Conservation (phyloP, 306 rosid genomes). For the Oemleria cerasiformis region DNA sequence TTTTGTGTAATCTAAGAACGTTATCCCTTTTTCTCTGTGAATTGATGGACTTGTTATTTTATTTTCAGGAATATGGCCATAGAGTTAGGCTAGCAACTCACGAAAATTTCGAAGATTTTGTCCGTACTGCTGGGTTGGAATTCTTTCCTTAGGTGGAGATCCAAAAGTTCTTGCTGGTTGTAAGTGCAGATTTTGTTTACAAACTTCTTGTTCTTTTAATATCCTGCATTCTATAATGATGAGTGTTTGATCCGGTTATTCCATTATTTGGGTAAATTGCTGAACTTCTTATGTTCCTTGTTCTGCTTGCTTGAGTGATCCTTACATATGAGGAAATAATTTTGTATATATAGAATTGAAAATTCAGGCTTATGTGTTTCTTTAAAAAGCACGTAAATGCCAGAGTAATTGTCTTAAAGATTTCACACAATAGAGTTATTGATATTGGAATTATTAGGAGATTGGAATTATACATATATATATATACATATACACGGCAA, state of each 20-base stretch:
- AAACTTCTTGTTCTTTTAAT: conserved; percentile 11
- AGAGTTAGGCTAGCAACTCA: conserved; percentile 94
- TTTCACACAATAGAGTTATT: neutral
- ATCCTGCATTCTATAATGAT: conserved; percentile 12
- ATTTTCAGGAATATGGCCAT: conserved; percentile 80
- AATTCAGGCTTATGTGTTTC: neutral
- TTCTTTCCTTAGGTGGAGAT: conserved; percentile 95
- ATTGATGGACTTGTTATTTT: conserved; percentile 28
- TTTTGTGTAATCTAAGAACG: conserved; percentile 4
- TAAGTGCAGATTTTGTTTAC: conserved; percentile 48
- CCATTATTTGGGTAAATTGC: conserved; percentile 4
- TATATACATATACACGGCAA: too few relatives aligned
- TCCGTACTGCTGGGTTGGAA: conserved; percentile 80
- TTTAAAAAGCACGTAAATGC: neutral
- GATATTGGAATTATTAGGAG: too few relatives aligned
- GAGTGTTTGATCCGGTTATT: neutral
- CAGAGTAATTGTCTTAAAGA: neutral
- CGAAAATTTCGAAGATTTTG: conserved; percentile 86
- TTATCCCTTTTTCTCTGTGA: conserved; percentile 18
- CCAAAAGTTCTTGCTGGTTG: conserved; percentile 98
- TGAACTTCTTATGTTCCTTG: neutral
- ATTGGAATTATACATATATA: too few relatives aligned
- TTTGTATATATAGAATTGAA: neutral
- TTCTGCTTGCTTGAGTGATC: neutral
- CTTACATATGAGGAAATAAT: neutral